Conservation (phyloP, 2,329 filamentous ascomycete species). For the Fusarium verticillioides region DNA sequence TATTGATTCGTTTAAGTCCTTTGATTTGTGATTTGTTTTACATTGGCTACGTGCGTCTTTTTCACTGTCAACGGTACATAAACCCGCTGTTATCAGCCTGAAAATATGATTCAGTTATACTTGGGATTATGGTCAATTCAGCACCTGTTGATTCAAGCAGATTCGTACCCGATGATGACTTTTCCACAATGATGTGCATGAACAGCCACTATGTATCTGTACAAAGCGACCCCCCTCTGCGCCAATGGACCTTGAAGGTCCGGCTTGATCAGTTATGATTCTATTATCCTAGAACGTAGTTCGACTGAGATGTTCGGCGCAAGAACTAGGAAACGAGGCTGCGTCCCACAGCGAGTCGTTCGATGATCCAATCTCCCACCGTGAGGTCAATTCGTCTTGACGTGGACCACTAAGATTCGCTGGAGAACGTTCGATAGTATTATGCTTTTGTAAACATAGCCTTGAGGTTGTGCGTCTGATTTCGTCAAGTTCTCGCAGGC, state of each 20-base stretch:
- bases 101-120: neutral
- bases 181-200: neutral
- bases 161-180: neutral
- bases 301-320: slow-evolving; percentile 39
- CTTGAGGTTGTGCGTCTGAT: neutral
- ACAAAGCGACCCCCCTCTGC: neutral
- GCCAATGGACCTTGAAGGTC: neutral
- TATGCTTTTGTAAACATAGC: neutral
- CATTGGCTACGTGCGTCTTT: neutral
- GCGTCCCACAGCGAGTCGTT: neutral
- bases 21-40: neutral
- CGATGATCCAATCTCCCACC: slow-evolving; percentile 21
- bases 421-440: neutral
- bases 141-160: neutral
- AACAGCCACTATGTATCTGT: neutral
- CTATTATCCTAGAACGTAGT: slow-evolving; percentile 35
- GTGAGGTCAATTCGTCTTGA: slow-evolving; percentile 32
- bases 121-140: neutral
- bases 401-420: slow-evolving; percentile 8
- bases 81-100: neutral
- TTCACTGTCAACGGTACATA: neutral
- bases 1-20: slow-evolving; percentile 12
- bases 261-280: neutral
- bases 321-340: slow-evolving; percentile 25
- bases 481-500: neutral